phyloP scores from a whole-genome alignment of 2,329 filamentous ascomycete species.

The Tricladium varicosporioides region DNA sequence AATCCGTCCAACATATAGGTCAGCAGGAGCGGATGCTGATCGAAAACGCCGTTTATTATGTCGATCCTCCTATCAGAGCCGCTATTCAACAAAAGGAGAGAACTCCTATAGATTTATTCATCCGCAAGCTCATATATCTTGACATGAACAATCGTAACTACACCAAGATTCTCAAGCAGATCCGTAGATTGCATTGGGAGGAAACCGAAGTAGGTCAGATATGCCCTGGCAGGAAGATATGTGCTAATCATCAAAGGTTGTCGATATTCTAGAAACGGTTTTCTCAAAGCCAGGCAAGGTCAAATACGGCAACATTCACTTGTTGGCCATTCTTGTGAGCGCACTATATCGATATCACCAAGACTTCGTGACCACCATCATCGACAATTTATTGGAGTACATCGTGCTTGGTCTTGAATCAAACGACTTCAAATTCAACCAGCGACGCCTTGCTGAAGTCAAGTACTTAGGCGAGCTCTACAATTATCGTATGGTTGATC shows the following conservation, averaged over 20 bases:
- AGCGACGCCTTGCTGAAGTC: conserved; percentile 89
- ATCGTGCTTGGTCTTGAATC: conserved; percentile 86
- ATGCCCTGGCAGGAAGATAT: not conserved
- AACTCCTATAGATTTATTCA: conserved; percentile 87
- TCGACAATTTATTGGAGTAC: conserved; percentile 88
- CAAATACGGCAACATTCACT: conserved; percentile 94
- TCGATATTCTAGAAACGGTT: conserved; percentile 64
- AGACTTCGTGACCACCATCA: conserved; percentile 83
- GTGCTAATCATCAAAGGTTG: conserved; percentile 26
- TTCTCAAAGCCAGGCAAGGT: conserved; percentile 97
- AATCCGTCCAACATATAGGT: conserved; percentile 89
- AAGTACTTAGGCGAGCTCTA: conserved; percentile 97
- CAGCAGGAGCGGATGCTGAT: conserved; percentile 97
- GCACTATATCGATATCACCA: conserved; percentile 91
- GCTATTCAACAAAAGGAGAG: conserved; percentile 97
- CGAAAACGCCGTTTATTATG: conserved; percentile 97
- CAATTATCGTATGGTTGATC: conserved; percentile 96
- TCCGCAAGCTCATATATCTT: conserved; percentile 87
- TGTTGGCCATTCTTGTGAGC: conserved; percentile 85
- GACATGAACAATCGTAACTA: conserved; percentile 95
- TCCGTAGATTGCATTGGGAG: conserved; percentile 96
- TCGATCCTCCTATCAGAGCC: conserved; percentile 89
- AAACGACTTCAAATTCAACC: conserved; percentile 97
- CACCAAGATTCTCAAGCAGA: conserved; percentile 89
- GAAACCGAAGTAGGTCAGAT: conserved; percentile 67